Base-by-base conservation (phyloP, 176 grass and related monocot species). In the Eremochloa ophiuroides region DNA sequence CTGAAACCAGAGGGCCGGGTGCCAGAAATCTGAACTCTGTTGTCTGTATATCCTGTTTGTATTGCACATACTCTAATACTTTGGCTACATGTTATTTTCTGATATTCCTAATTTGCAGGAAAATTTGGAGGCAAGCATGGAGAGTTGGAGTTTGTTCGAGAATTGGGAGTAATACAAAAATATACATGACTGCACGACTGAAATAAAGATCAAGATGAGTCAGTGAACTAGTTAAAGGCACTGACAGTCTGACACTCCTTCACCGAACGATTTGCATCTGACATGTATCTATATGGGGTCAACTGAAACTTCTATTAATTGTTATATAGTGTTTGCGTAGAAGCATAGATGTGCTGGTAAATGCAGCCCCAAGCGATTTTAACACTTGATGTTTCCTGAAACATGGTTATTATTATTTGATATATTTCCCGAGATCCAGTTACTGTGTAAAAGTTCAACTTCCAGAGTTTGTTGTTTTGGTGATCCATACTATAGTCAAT, bases 121-220 rank as follows among this genome's bases (percentile, higher is more conserved):
- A 64, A 53, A 70, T 43, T 71, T 89, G 35, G 82, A 76, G 34
- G 56, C 42, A n/a, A 76, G 26, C 64, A 85, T 89, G 82, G 42
- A 77, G 64, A 85, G 56, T 17, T 63, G 69, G 33, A 76, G 43
- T 51, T 69, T 89, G 64, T 15, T 53, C 0, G 71, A 69, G 14
- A 53, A 37, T 25, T 63, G 78, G 77, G 42, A 77, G 35, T 81
- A 77, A 84, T 44, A 25, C 66, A 69, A 27, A 27, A 26, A 28
- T 26, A 61, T 3, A 42, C 50, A 29, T 8, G n/a, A 8, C 43
- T 15, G 43, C n/a, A n/a, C 20, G 4, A 50, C 46, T 15, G 25
- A 71, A 71, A 74, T 33, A 43, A 60, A 38, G 26, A 66, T 10
- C 48, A 46, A 44, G 25, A 62, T 16, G 4, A 68, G 58, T 4